These are phyloP conservation scores for Diplocarpon mali DNA, from an alignment of 2,329 filamentous ascomycete genomes.

Conservation along the genomic window DNA sequence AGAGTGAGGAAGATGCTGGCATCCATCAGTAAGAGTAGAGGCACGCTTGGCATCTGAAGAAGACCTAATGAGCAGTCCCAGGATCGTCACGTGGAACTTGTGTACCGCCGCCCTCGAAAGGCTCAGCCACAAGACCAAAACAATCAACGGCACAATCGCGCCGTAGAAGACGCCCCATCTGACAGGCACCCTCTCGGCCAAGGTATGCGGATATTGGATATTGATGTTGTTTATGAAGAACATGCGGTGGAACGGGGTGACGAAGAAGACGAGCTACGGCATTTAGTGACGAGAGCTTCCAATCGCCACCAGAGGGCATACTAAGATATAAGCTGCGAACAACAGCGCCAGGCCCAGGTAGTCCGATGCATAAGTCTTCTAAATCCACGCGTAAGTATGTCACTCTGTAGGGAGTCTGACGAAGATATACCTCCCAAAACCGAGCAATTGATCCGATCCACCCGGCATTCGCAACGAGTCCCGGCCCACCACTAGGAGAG, in stretches of 20 bases:
- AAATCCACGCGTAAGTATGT: conserved; percentile 8
- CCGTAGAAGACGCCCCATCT: conserved; percentile 56
- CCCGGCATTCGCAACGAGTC: conserved; percentile 18
- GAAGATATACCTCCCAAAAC: conserved; percentile 24
- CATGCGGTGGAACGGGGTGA: conserved; percentile 87
- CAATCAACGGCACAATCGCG: conserved; percentile 55
- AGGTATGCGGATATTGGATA: conserved; percentile 79
- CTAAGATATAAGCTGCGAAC: conserved; percentile 53
- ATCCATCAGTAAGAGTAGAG: background rate
- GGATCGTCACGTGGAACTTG: conserved; percentile 75
- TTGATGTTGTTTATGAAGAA: conserved; percentile 78
- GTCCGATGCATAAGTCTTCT: conserved; percentile 80
- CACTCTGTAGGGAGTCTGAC: conserved; percentile 4
- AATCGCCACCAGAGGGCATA: conserved; percentile 25
- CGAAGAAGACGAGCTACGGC: conserved; percentile 50
- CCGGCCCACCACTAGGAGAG: conserved; percentile 10
- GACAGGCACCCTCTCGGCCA: conserved; percentile 72
- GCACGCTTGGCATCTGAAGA: background rate
- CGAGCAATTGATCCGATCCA: conserved; percentile 26
- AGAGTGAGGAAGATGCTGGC: conserved; percentile 54
- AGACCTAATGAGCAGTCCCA: conserved; percentile 63
- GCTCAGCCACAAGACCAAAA: conserved; percentile 56
- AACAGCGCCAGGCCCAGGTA: conserved; percentile 70
- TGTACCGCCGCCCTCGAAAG: conserved; percentile 52
- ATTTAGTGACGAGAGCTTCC: background rate